These are phyloP conservation scores for Peniophora sp. DNA, from an alignment of 1,284 basidiomycete genomes.

Conservation along the genomic window DNA sequence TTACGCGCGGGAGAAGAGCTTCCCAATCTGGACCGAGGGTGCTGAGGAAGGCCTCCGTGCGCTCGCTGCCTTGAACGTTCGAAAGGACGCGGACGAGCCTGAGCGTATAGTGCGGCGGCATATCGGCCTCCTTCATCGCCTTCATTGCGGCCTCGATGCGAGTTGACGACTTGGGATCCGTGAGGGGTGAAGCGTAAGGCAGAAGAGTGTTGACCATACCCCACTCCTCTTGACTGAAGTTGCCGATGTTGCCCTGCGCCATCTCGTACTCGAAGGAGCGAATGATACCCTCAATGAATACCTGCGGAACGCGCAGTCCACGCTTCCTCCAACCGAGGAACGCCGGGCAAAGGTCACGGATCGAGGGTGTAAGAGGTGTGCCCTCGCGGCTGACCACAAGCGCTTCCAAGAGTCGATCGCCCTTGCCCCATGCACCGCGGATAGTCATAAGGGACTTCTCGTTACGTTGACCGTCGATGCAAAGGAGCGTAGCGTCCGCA, in stretches of 20 bases:
- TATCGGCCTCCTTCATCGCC: neutral
- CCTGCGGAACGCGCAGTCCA: neutral
- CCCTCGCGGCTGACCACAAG: neutral
- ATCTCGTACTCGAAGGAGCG: slow-evolving; percentile 21
- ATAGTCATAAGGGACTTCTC: neutral
- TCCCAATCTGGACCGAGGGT: neutral
- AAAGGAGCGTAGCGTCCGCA: neutral
- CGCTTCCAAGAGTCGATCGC: neutral
- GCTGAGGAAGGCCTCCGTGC: neutral
- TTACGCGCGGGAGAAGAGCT: neutral
- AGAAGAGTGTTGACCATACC: no score
- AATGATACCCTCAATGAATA: neutral
- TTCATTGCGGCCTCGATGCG: neutral
- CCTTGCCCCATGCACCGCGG: neutral
- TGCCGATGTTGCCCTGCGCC: slow-evolving; percentile 2
- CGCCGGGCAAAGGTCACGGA: slow-evolving; percentile 19
- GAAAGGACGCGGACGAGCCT: neutral
- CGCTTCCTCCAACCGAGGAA: neutral
- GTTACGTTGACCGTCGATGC: neutral
- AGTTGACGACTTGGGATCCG: no score
- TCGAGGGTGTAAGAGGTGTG: neutral
- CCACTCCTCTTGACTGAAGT: neutral
- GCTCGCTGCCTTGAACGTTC: neutral
- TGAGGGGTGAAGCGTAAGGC: no score
- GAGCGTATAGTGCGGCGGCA: neutral